Percentiles rank a stretch among this genome's conserved stretches.
These are phyloP conservation scores for Senecio squalidus DNA, from an alignment of 140 eudicot species.

Conservation along the genomic window DNA sequence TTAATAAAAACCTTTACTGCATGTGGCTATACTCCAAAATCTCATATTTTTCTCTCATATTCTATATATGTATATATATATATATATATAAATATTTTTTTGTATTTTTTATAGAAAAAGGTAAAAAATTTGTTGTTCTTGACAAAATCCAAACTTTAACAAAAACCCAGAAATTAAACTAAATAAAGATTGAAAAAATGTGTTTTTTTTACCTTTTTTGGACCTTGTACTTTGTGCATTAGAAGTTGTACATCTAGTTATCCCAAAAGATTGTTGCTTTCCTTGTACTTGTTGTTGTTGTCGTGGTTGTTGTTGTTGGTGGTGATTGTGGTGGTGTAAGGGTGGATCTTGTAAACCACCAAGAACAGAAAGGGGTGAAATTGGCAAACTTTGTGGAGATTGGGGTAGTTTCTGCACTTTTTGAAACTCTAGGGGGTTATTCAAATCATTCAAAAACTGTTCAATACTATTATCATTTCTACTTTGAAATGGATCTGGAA, in stretches of 20 bases:
- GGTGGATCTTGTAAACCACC: constrained; percentile 68
- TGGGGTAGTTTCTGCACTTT: constrained; percentile 31
- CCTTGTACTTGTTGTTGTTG: constrained; percentile 29
- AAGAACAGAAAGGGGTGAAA: constrained; percentile 72
- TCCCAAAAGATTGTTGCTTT: constrained; percentile 39
- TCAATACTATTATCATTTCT: constrained; percentile 31
- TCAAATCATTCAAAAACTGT: constrained; percentile 31
- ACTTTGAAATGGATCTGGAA: constrained; percentile 46
- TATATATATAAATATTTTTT: not conserved
- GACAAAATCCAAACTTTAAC: constrained; percentile 7
- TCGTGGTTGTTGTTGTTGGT: constrained; percentile 18
- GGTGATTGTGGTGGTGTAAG: constrained; percentile 10
- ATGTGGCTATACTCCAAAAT: constrained; percentile 27
- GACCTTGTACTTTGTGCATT: constrained; percentile 52
- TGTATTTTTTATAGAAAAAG: not conserved
- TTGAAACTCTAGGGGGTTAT: constrained; percentile 21
- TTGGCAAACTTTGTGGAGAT: constrained; percentile 39
- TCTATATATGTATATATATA: constrained; percentile 11
- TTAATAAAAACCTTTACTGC: constrained; percentile 22
- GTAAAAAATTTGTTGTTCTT: not conserved
- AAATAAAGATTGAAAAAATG: constrained; percentile 3
- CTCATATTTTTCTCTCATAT: constrained; percentile 15
- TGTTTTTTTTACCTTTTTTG: constrained; percentile 56
- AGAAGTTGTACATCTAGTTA: constrained; percentile 30
- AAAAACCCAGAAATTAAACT: constrained; percentile 10